A percentile compares a stretch with the other conserved stretches of the same genome.
phyloP scores from a whole-genome alignment of 768 basidiomycete species.

The Trametes villosa region DNA sequence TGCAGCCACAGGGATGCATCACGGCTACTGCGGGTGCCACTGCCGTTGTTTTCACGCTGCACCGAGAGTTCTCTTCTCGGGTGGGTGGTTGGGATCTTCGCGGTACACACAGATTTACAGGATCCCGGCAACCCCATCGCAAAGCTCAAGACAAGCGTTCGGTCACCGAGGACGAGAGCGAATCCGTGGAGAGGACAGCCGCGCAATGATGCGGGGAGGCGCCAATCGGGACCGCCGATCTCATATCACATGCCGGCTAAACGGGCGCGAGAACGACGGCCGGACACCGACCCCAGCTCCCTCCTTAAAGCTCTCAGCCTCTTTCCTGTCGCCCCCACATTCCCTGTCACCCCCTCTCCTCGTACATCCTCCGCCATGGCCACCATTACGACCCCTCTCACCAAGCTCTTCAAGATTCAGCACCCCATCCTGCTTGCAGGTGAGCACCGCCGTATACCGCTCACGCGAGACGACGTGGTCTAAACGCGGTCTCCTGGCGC shows the following conservation, averaged over 20 bases:
- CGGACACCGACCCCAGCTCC: neutral
- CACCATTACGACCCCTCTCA: slow-evolving; percentile 80
- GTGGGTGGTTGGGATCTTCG: too few species aligned
- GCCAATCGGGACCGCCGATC: slow-evolving; percentile 1
- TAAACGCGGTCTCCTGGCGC: neutral
- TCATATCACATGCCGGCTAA: slow-evolving; percentile 10
- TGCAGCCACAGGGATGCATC: slow-evolving; percentile 2
- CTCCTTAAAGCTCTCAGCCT: slow-evolving; percentile 5
- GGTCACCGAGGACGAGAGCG: neutral
- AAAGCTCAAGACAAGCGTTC: too few species aligned
- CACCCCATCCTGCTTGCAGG: slow-evolving; percentile 89
- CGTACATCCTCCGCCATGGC: slow-evolving; percentile 47
- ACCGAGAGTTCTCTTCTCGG: too few species aligned
- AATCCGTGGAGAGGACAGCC: neutral
- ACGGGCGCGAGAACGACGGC: neutral
- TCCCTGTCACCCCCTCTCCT: neutral
- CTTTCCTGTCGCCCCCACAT: neutral
- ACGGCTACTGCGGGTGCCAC: neutral
- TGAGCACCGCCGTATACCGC: slow-evolving; percentile 26
- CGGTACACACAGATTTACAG: too few species aligned
- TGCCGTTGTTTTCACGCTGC: too few species aligned
- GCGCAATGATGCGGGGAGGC: neutral
- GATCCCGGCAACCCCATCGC: too few species aligned
- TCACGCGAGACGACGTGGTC: neutral
- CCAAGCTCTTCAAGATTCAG: slow-evolving; percentile 85